Conservation (phyloP, 129 eudicot genomes). For the Escallonia rubra region DNA sequence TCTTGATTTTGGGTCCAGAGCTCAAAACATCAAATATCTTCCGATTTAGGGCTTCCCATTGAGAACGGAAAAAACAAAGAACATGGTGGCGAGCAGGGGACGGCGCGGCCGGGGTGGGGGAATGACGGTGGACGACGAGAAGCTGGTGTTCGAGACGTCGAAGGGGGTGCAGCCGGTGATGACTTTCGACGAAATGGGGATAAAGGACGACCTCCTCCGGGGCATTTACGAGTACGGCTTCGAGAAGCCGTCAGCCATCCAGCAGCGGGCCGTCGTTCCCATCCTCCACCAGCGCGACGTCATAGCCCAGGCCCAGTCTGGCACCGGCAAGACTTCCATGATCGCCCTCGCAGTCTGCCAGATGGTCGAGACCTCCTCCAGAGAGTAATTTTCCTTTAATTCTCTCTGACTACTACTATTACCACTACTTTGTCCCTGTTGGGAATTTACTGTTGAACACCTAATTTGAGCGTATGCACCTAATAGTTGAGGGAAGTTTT, state of each 20-base stretch:
- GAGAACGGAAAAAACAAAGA: conserved; percentile 28
- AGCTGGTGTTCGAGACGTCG: conserved; percentile 74
- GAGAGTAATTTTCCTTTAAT: conserved; percentile 45
- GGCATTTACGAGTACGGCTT: conserved; percentile 88
- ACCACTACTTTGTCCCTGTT: too few species aligned
- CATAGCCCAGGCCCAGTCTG: conserved; percentile 96
- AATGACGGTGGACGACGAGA: conserved; percentile 58
- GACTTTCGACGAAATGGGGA: conserved; percentile 94
- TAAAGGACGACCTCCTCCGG: conserved; percentile 82
- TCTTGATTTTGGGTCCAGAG: too few species aligned
- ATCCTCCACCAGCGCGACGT: conserved; percentile 90
- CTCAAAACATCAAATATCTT: too few species aligned
- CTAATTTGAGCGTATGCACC: too few species aligned
- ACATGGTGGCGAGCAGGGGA: conserved; percentile 56
- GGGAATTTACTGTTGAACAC: too few species aligned
- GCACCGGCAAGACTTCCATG: conserved; percentile 98
- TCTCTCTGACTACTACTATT: too few species aligned
- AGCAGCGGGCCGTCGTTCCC: conserved; percentile 87
- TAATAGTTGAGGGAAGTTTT: too few species aligned
- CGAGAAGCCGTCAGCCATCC: conserved; percentile 96
- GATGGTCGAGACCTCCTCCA: conserved; percentile 71
- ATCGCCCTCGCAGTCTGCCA: conserved; percentile 93
- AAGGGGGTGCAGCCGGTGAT: conserved; percentile 76
- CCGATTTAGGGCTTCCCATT: too few species aligned
- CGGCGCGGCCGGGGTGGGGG: conserved; percentile 20